Conservation (phyloP, 176 grass and related monocot species). For the Tuctoria greenei region DNA sequence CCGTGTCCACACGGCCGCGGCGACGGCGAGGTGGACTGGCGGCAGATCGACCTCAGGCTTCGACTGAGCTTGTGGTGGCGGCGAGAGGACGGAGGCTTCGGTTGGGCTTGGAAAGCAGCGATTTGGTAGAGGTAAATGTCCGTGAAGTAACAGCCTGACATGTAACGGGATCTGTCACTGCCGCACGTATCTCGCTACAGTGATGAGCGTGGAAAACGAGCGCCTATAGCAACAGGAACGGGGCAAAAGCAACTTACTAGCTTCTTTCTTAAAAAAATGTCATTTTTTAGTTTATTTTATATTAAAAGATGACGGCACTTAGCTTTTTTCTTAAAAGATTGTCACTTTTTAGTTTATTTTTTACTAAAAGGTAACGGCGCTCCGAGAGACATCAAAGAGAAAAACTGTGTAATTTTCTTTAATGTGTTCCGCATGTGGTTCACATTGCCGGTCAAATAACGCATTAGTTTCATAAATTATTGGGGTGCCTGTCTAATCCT, state of each 20-base stretch:
- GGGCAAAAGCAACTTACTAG: not conserved
- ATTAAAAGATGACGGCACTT: too few relatives aligned
- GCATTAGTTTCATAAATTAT: not conserved
- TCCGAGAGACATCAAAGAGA: not conserved
- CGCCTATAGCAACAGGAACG: not conserved
- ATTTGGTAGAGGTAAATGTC: conserved; percentile 26
- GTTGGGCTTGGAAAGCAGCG: not conserved
- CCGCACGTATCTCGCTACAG: not conserved
- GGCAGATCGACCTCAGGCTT: too few relatives aligned
- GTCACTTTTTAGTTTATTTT: too few relatives aligned
- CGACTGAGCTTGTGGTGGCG: not conserved
- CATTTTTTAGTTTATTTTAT: too few relatives aligned
- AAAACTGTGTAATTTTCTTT: not conserved
- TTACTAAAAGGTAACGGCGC: too few relatives aligned
- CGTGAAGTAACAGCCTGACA: conserved; percentile 7
- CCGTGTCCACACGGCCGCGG: conserved; percentile 3
- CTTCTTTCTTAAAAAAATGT: too few relatives aligned
- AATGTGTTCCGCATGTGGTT: not conserved
- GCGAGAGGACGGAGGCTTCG: not conserved
- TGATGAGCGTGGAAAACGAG: not conserved
- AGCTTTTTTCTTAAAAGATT: too few relatives aligned
- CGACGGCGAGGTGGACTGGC: not conserved
- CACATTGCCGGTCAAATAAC: not conserved
- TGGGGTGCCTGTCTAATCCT: not conserved
- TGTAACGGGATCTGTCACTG: conserved; percentile 26